Base-by-base conservation (phyloP, 805 yeast species). In the Ogataea paraovalis region DNA sequence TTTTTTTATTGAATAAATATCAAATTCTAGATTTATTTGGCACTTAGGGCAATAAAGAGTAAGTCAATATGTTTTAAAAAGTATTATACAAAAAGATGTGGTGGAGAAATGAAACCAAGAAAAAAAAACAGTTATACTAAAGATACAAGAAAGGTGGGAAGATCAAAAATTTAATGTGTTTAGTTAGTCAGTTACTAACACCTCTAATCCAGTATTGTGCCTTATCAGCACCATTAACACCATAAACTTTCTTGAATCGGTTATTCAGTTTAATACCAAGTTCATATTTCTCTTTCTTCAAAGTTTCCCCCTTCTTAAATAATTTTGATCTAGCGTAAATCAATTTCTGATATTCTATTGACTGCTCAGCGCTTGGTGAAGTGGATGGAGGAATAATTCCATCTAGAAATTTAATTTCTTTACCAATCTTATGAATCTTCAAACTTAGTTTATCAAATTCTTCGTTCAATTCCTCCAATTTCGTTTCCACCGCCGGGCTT, bases 141-240 rank as follows among this genome's bases (percentile, higher is more conserved):
- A 34, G 16, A 34, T 34, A n/a, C 38, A 16, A 34, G 7, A 18
- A 16, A 14, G 12, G 12, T 14, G n/a, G 5, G 12, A 30, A 14
- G 16, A 7, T 12, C 12, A 30, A 5, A 30, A 30, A 30, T 27
- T 14, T 25, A 12, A 22, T 37, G 9, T 44, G n/a, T 33, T 16
- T 6, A 2, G 9, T 21, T 28, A 13, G n/a, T 50, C 40, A 60
- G 43, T 37, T 70, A 71, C 74, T 72, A 70, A 72, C 75, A 60
- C 80, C 79, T 70, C 80, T 75, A 61, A 74, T 75, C 79, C 69
- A 67, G 72, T 75, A 77, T 70, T 75, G 78, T 62, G 80, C 79
- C 66, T 73, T 72, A 43, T 61, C 65, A 12, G 65, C 62, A 19
- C 64, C 65, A 34, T 63, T 54, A 36, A 44, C 55, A 19, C 69